phyloP scores from a whole-genome alignment of 2,329 filamentous ascomycete species.

The Colletotrichum theobromicola region DNA sequence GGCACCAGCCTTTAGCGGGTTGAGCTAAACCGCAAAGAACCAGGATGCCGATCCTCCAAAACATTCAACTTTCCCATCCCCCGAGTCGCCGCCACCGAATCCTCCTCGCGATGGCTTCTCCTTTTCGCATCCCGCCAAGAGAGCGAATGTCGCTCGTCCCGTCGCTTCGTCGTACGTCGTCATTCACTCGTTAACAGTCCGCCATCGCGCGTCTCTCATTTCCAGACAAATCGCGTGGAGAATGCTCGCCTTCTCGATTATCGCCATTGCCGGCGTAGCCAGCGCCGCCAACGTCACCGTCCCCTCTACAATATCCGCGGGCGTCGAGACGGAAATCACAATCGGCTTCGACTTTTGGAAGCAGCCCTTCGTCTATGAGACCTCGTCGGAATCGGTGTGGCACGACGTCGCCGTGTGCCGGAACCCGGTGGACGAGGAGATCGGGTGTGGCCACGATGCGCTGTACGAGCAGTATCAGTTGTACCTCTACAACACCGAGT shows the following conservation, averaged over 20 bases:
- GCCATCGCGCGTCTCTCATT: background rate
- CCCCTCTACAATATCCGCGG: background rate
- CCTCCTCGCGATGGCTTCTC: background rate
- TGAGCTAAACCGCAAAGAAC: background rate
- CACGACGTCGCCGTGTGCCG: constrained; percentile 1
- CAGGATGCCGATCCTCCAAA: background rate
- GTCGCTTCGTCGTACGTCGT: background rate
- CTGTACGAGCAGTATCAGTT: constrained; percentile 6
- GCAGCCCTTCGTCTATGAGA: constrained; percentile 9
- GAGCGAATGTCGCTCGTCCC: background rate
- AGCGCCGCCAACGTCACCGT: background rate
- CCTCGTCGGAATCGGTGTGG: background rate
- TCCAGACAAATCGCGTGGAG: background rate
- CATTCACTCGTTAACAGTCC: background rate
- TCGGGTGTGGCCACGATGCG: background rate
- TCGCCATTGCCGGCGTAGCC: background rate
- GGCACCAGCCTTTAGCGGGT: background rate
- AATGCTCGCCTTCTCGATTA: background rate
- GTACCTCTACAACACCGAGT: background rate
- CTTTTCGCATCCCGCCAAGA: background rate
- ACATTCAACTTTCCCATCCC: background rate
- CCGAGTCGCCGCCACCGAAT: background rate
- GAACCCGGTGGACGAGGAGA: background rate
- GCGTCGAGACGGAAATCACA: constrained; percentile 4
- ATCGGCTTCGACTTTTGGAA: constrained; percentile 6